These are phyloP conservation scores for Circinella minor DNA, from an alignment of 371 early-diverging fungal species.

Conservation along the genomic window DNA sequence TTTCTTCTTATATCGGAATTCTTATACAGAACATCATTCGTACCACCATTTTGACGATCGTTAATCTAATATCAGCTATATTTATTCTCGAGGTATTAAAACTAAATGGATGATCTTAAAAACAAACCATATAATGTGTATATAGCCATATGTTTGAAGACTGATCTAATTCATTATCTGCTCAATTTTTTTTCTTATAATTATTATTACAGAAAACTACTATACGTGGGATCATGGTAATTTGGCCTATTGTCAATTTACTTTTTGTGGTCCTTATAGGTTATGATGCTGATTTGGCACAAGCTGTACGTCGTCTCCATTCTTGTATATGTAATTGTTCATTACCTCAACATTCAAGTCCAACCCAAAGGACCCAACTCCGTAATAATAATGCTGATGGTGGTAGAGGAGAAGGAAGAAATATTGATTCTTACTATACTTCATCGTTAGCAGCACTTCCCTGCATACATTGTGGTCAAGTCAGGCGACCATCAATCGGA, in stretches of 20 bases:
- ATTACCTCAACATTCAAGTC: not conserved
- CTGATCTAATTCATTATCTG: too few species aligned
- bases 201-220: not conserved
- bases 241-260: constrained; percentile 47
- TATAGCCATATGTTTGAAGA: too few species aligned
- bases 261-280: constrained; percentile 42
- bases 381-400: too few species aligned
- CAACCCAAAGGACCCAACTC: not conserved
- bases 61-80: constrained; percentile 38
- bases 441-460: not conserved
- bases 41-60: constrained; percentile 34
- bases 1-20: constrained; percentile 36
- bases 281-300: constrained; percentile 47
- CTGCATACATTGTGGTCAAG: not conserved
- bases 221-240: constrained; percentile 27
- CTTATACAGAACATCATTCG: constrained; percentile 40
- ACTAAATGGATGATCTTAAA: not conserved
- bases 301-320: constrained; percentile 29
- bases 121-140: too few species aligned
- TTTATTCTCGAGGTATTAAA: constrained; percentile 36
- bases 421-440: too few species aligned
- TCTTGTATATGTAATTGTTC: not conserved
- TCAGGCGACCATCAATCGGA: not conserved
- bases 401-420: not conserved
- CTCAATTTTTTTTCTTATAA: too few species aligned